Evolutionary conservation across 805 yeast genomes (phyloP).

Genomic region (Candida quercuum): DNA sequence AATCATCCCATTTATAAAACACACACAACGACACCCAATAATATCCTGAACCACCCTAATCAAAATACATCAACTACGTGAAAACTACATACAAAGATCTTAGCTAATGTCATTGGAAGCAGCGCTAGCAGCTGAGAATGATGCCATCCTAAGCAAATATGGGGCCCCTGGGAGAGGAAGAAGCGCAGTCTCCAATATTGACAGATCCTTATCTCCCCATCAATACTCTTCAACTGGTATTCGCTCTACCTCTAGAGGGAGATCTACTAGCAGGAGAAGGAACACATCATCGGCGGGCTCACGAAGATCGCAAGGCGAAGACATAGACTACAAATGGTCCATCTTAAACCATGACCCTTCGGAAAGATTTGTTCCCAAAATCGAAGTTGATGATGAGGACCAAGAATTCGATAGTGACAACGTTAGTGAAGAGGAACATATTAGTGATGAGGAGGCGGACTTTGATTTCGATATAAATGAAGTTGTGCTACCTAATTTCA

Average conservation of each 20-base stretch:
- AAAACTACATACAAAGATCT: no score
- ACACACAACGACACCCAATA: no score
- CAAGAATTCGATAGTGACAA: constrained; percentile 19
- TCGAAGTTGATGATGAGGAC: constrained; percentile 14
- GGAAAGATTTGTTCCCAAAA: constrained; percentile 39
- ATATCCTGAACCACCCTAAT: no score
- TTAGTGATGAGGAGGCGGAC: constrained; percentile 44
- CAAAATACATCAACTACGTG: not conserved
- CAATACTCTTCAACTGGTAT: not conserved
- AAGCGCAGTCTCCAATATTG: constrained; percentile 2
- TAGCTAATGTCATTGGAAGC: constrained; percentile 15
- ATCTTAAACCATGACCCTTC: constrained; percentile 72
- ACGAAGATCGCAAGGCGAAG: constrained; percentile 27
- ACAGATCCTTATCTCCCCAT: constrained; percentile 9
- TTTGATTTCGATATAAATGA: constrained; percentile 32
- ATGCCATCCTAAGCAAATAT: constrained; percentile 5
- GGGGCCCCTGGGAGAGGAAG: constrained; percentile 4
- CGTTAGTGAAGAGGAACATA: constrained; percentile 48
- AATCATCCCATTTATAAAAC: no score
- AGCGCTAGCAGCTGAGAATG: constrained; percentile 10
- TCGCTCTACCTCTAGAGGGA: constrained; percentile 7
- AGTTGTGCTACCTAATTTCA: constrained; percentile 22
- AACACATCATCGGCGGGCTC: constrained; percentile 22
- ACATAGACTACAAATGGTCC: constrained; percentile 43
- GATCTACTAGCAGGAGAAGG: constrained; percentile 12